These are phyloP conservation scores for Magnusiomyces fungicola DNA, from an alignment of 1,139 yeast genomes.

Conservation along the genomic window DNA sequence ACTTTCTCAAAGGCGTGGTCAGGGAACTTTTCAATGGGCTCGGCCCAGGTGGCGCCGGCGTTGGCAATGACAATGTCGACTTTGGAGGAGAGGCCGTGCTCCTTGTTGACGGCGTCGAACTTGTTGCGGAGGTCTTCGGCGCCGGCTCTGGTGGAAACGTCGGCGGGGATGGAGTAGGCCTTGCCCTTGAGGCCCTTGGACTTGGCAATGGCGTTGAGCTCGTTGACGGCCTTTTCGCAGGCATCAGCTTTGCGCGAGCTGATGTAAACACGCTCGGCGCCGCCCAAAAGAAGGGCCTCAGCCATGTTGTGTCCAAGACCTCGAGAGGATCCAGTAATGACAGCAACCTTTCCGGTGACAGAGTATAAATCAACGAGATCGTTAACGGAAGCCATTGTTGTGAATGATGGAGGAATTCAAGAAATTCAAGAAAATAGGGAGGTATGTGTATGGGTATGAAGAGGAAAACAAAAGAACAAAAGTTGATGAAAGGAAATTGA, in stretches of 20 bases:
- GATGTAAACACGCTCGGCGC: constrained; percentile 56
- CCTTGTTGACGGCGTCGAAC: constrained; percentile 37
- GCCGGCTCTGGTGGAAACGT: constrained; percentile 48
- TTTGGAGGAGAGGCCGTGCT: constrained; percentile 24
- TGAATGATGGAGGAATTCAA: too few species aligned
- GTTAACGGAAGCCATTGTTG: too few species aligned
- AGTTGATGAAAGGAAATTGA: too few species aligned
- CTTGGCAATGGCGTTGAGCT: constrained; percentile 42
- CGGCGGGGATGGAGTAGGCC: constrained; percentile 54
- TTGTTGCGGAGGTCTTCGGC: constrained; percentile 41
- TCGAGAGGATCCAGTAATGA: constrained; percentile 74
- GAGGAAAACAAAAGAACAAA: too few species aligned
- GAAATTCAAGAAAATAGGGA: too few species aligned
- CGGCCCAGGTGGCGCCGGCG: constrained; percentile 83
- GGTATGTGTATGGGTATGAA: not conserved
- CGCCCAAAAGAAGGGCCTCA: constrained; percentile 55
- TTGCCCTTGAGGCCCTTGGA: constrained; percentile 39
- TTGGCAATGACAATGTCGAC: constrained; percentile 65
- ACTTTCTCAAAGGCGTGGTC: constrained; percentile 58
- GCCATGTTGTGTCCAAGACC: constrained; percentile 69
- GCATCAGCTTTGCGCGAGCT: constrained; percentile 62
- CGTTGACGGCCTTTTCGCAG: constrained; percentile 50
- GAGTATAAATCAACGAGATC: too few species aligned
- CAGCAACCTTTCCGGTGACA: constrained; percentile 59
- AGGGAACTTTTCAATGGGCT: constrained; percentile 54